These are phyloP conservation scores for Ceratobasidium sp. DNA, from an alignment of 1,284 basidiomycete genomes.

Conservation along the genomic window DNA sequence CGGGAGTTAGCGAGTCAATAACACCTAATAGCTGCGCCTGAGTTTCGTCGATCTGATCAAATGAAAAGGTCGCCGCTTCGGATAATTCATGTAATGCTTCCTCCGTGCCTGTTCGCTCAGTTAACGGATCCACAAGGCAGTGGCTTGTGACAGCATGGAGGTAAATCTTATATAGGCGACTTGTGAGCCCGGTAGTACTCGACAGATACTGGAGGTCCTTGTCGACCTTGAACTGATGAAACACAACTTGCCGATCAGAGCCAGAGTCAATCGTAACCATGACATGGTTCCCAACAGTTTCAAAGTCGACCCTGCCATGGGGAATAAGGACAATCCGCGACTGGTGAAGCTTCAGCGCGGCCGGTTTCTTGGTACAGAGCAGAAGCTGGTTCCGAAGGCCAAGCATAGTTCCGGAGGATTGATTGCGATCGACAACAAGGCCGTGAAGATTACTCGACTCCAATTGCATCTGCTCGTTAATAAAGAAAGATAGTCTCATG, in stretches of 20 bases:
- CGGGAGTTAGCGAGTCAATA: constrained; percentile 56
- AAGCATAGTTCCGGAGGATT: constrained; percentile 50
- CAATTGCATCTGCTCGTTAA: constrained; percentile 41
- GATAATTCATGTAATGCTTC: constrained; percentile 58
- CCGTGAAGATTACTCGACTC: constrained; percentile 45
- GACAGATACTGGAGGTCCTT: constrained; percentile 55
- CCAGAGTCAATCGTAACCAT: constrained; percentile 1
- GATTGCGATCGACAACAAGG: constrained; percentile 50
- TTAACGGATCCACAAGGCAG: constrained; percentile 60
- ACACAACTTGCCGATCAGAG: constrained; percentile 9
- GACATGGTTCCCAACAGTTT: constrained; percentile 35
- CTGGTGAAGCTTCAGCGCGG: constrained; percentile 19
- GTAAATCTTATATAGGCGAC: constrained; percentile 57
- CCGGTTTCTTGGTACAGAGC: constrained; percentile 23
- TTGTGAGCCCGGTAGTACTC: constrained; percentile 53
- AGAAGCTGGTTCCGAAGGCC: constrained; percentile 48
- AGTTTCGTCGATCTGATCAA: constrained; percentile 52
- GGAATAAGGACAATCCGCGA: constrained; percentile 55
- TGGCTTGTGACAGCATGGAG: constrained; percentile 61
- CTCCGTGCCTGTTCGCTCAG: constrained; percentile 59
- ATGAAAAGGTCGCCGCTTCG: constrained; percentile 57
- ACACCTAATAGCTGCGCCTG: constrained; percentile 53
- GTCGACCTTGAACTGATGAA: constrained; percentile 56
- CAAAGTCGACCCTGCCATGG: constrained; percentile 50
- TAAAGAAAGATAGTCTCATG: constrained; percentile 43